Evolutionary conservation across 371 early-diverging fungal genomes (phyloP).

Genomic region (Rhizopus microsporus): DNA sequence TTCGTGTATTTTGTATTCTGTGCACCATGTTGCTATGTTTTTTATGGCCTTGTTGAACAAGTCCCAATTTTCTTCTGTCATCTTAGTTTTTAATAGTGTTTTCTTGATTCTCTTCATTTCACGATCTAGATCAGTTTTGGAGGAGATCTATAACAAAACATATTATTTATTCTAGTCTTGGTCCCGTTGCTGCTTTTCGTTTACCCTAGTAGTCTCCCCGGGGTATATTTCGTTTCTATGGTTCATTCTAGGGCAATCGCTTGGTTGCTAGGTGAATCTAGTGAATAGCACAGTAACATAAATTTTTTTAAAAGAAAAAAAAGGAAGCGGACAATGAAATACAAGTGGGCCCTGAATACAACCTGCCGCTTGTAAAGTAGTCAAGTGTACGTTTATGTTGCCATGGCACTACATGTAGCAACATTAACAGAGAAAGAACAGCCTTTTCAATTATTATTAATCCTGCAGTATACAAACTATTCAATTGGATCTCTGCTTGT

Average conservation of each 20-base stretch:
- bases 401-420: too few species aligned
- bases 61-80: slow-evolving; percentile 46
- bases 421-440: too few species aligned
- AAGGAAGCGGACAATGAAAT: too few species aligned
- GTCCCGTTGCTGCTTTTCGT: not conserved
- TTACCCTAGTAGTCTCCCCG: slow-evolving; percentile 13
- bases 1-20: slow-evolving; percentile 22
- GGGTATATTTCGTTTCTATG: slow-evolving; percentile 11
- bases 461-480: too few species aligned
- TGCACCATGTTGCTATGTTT: slow-evolving; percentile 29
- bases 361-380: too few species aligned
- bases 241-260: not conserved
- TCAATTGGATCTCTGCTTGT: too few species aligned
- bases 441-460: too few species aligned
- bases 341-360: too few species aligned
- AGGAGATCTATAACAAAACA: slow-evolving; percentile 23
- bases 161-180: not conserved
- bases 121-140: slow-evolving; percentile 34
- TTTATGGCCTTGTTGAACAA: slow-evolving; percentile 33
- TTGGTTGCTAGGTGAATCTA: not conserved
- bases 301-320: not conserved
- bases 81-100: slow-evolving; percentile 32
- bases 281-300: not conserved
- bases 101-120: slow-evolving; percentile 35
- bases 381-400: too few species aligned